phyloP scores from a whole-genome alignment of 1,139 yeast species.

The Sugiyamaella pinicola region DNA sequence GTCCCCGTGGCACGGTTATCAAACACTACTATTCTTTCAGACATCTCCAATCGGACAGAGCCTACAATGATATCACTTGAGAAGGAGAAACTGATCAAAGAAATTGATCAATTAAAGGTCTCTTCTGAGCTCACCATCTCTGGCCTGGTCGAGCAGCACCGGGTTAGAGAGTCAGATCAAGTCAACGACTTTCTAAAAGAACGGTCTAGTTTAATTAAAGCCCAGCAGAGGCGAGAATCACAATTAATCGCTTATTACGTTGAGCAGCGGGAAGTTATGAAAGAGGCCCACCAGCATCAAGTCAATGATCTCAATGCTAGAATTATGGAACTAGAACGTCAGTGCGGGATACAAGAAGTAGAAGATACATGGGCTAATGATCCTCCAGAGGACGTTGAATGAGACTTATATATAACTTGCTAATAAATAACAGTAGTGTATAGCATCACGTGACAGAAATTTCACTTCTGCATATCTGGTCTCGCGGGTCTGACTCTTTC shows the following conservation, averaged over 20 bases:
- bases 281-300: slow-evolving; percentile 2
- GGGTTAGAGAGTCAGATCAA: slow-evolving; percentile 6
- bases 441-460: slow-evolving; percentile 5
- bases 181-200: slow-evolving; percentile 10
- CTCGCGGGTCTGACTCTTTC: background rate
- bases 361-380: background rate
- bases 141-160: slow-evolving; percentile 8
- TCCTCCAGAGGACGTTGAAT: background rate
- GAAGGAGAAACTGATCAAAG: background rate
- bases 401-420: background rate
- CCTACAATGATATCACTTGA: background rate
- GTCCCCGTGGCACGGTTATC: background rate
- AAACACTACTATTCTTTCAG: background rate
- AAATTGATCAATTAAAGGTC: slow-evolving; percentile 1
- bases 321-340: slow-evolving; percentile 1
- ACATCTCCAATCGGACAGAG: background rate
- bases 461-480: background rate
- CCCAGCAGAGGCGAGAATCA: slow-evolving; percentile 12
- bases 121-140: slow-evolving; percentile 6
- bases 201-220: slow-evolving; percentile 5
- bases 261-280: slow-evolving; percentile 8
- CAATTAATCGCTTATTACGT: slow-evolving; percentile 10
- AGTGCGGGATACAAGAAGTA: background rate
- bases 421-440: background rate
- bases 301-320: background rate